Base-by-base conservation (phyloP, 306 rosid genomes). In the Prunus mongolica region DNA sequence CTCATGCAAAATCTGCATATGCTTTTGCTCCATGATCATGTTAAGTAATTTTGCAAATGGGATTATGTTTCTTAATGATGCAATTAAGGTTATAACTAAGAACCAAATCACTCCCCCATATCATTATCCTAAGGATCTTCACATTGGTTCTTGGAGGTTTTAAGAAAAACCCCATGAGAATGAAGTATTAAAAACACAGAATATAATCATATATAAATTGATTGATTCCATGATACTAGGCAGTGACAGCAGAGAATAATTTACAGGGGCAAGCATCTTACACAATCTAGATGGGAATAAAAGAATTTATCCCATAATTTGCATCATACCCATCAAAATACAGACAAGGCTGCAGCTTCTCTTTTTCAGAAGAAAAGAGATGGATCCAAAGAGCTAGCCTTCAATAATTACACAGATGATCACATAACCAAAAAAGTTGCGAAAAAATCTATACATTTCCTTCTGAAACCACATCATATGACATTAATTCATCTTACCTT, bases 401-500 rank as follows among this genome's bases (percentile, higher is more conserved):
- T 28, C 78, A 58, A 72, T 79, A 58, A 50, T 44, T 51, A 73
- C 67, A 79, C 54, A 66, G 80, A 68, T 70, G 60, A 78, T 50
- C 77, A 73, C 55, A 45, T 61, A 76, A 30, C 19, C 7, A 20
- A 63, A n/a, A 60, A 16, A 76, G 67, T 27, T 6, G 18, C 6
- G 32, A 60, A 71, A 69, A 55, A 75, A 38, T 76, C 83, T 85
- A 47, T 83, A 85, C 91, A 87, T 54, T 77, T 78, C 45, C 73
- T 56, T 46, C n/a, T 75, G 78, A 72, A 79, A 50, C 38, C 55
- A 56, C 67, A 55, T 58, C 66, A 28, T 47, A 28, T 34, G 57
- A 65, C 32, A 63, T 8, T 5, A 63, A n/a, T 56, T 55, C 46
- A 15, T 30, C 66, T 78, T 87, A 95, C 97, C 97, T 89, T 81